A percentile compares a stretch with the other conserved stretches of the same genome.
These are phyloP conservation scores for Datura wrightii DNA, from an alignment of 257 asterid species.

Conservation along the genomic window DNA sequence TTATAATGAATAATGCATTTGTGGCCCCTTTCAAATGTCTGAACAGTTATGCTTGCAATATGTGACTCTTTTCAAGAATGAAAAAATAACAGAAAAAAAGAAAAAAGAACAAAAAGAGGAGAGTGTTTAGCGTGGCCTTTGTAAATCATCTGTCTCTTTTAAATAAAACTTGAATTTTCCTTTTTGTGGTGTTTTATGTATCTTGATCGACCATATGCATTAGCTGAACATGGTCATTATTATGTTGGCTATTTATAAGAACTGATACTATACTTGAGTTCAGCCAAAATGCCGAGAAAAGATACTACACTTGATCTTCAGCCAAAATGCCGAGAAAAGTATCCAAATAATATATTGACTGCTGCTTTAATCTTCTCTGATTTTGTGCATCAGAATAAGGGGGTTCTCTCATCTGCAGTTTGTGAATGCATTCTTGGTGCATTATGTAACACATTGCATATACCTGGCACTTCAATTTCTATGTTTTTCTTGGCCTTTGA, in stretches of 20 bases:
- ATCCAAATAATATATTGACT: not conserved
- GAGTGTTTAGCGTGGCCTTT: conserved; percentile 30
- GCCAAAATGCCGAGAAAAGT: not conserved
- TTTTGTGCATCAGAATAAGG: not conserved
- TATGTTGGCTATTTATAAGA: not conserved
- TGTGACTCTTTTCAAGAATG: not conserved
- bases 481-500: not conserved
- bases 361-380: not conserved
- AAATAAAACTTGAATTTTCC: conserved; percentile 29
- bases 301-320: not conserved
- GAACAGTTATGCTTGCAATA: conserved; percentile 33
- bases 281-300: not conserved
- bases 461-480: not conserved
- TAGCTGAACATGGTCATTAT: not conserved
- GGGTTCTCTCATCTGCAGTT: not conserved
- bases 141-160: conserved; percentile 26
- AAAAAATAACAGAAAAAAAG: not conserved
- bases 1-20: conserved; percentile 53
- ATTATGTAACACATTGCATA: not conserved
- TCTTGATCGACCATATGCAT: not conserved
- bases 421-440: not conserved
- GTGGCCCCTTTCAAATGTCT: conserved; percentile 38
- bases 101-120: conserved; percentile 3
- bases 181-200: not conserved
- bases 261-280: not conserved